Evolutionary conservation across 257 asterid genomes (phyloP).

Genomic region (Avicennia marina): DNA sequence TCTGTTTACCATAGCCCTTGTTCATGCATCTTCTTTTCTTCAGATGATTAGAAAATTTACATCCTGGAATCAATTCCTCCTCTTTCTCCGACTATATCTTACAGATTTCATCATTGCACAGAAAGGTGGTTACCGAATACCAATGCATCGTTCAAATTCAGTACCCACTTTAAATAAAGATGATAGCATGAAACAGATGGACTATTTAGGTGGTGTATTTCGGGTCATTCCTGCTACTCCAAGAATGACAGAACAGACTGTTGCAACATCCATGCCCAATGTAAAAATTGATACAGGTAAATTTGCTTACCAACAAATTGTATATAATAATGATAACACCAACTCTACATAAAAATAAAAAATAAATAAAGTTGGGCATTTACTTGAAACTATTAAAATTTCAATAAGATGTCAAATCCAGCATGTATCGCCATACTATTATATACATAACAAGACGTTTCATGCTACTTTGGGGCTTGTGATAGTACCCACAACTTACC

Average conservation of each 20-base stretch:
- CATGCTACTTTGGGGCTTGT: neutral
- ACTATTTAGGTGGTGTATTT: slow-evolving; percentile 44
- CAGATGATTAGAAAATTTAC: too few species aligned
- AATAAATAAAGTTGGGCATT: too few species aligned
- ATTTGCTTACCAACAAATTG: neutral
- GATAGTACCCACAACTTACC: slow-evolving; percentile 26
- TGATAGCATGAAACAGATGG: slow-evolving; percentile 54
- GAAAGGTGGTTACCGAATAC: slow-evolving; percentile 42
- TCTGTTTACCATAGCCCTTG: too few species aligned
- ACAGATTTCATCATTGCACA: slow-evolving; percentile 30
- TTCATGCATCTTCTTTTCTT: too few species aligned
- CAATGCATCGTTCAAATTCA: slow-evolving; percentile 83
- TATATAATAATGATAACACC: too few species aligned
- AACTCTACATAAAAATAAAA: too few species aligned
- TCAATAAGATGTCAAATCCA: neutral
- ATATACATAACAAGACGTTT: neutral
- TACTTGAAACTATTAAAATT: neutral
- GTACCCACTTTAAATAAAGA: slow-evolving; percentile 67
- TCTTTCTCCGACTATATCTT: slow-evolving; percentile 19
- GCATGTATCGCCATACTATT: neutral
- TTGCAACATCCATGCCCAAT: slow-evolving; percentile 30
- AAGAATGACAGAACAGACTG: slow-evolving; percentile 31
- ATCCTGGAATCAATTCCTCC: too few species aligned
- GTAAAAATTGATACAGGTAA: slow-evolving; percentile 41
- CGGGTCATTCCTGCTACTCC: slow-evolving; percentile 74